Conservation (phyloP, 2,329 filamentous ascomycete species). For the Botrytis fabae region DNA sequence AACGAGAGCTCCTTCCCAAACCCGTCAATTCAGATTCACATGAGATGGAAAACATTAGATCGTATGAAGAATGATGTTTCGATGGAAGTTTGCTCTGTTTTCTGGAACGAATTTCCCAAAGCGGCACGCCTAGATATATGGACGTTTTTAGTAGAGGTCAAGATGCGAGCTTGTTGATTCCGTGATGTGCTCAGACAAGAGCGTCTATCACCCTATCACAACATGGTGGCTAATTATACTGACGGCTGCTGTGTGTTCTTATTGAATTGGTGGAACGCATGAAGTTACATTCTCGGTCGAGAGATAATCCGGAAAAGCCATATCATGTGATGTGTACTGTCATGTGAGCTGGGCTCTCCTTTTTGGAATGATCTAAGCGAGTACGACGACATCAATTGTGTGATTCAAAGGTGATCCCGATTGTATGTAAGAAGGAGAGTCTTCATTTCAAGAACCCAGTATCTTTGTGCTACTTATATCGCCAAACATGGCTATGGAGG, state of each 20-base stretch:
- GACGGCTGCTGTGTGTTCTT: background rate
- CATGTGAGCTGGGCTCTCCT: background rate
- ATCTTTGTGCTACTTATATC: background rate
- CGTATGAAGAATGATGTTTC: too few relatives aligned
- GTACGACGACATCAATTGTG: background rate
- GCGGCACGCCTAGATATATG: background rate
- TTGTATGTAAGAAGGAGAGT: background rate
- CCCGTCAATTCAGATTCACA: conserved; percentile 7
- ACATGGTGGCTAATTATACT: background rate
- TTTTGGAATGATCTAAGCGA: conserved; percentile 3
- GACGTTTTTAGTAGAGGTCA: background rate
- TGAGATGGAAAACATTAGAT: background rate
- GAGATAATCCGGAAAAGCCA: background rate
- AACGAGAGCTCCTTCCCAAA: background rate
- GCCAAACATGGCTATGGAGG: background rate
- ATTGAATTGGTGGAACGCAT: background rate
- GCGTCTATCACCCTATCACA: background rate
- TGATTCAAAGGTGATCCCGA: background rate
- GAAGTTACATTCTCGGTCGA: conserved; percentile 8
- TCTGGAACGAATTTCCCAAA: background rate
- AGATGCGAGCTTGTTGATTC: background rate
- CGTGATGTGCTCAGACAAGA: background rate
- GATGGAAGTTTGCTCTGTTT: too few relatives aligned
- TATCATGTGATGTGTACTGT: background rate
- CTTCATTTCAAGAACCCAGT: background rate